These are phyloP conservation scores for Penicillium arizonense DNA, from an alignment of 495 filamentous ascomycete genomes.

Conservation along the genomic window DNA sequence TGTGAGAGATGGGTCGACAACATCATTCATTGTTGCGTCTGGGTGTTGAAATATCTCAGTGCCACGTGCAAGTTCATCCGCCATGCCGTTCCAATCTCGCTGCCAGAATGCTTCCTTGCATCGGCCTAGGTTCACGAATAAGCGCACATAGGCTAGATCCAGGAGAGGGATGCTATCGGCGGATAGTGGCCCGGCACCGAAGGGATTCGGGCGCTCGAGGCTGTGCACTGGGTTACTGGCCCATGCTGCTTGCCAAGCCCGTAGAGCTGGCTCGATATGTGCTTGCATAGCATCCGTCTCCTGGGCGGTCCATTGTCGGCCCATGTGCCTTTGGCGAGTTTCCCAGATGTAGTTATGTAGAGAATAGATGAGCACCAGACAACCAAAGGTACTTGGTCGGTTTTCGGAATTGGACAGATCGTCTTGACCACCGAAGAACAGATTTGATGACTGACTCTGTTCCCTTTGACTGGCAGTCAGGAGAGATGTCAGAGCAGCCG, in stretches of 20 bases:
- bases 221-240: slow-evolving; percentile 83
- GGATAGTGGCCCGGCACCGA: slow-evolving; percentile 82
- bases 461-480: slow-evolving; percentile 77
- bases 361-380: slow-evolving; percentile 89
- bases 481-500: slow-evolving; percentile 73
- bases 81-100: slow-evolving; percentile 90
- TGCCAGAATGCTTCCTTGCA: slow-evolving; percentile 95
- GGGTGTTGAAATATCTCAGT: slow-evolving; percentile 72
- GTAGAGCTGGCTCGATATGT: slow-evolving; percentile 90
- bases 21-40: slow-evolving; percentile 43
- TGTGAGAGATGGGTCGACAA: slow-evolving; percentile 34
- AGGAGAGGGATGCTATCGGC: slow-evolving; percentile 94
- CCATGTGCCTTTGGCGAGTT: slow-evolving; percentile 86
- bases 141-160: slow-evolving; percentile 88
- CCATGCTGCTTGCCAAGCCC: slow-evolving; percentile 96
- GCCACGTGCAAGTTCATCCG: slow-evolving; percentile 83
- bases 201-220: slow-evolving; percentile 84
- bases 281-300: slow-evolving; percentile 96
- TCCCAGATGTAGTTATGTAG: slow-evolving; percentile 99
- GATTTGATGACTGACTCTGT: slow-evolving; percentile 47
- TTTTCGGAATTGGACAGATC: slow-evolving; percentile 61
- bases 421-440: slow-evolving; percentile 37
- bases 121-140: slow-evolving; percentile 89
- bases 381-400: slow-evolving; percentile 91
- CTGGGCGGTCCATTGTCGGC: slow-evolving; percentile 83